Percentiles rank a stretch among this genome's conserved stretches.
Conservation (phyloP, 345 rosid species). For the Boechera divaricarpa region DNA sequence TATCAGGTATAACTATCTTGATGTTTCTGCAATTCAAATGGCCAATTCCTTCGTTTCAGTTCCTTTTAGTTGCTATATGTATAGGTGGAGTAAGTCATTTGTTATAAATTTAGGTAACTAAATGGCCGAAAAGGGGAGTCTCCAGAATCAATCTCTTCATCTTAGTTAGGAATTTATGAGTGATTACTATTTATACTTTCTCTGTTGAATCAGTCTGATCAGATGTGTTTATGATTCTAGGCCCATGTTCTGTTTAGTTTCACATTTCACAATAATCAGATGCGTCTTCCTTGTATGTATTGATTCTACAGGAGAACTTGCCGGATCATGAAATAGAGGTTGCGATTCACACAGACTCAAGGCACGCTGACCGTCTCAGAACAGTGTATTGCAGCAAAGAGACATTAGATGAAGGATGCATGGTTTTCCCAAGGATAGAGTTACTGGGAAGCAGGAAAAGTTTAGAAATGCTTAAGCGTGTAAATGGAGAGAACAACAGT, state of each 20-base stretch:
- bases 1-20: slow-evolving; percentile 70
- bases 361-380: slow-evolving; percentile 84
- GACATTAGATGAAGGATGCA: slow-evolving; percentile 50
- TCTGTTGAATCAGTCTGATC: not conserved
- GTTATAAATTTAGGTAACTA: not conserved
- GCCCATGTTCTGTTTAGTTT: not conserved
- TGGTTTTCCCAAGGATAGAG: slow-evolving; percentile 67
- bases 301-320: slow-evolving; percentile 70
- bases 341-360: slow-evolving; percentile 86
- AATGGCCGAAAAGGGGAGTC: not conserved
- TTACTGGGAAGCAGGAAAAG: slow-evolving; percentile 79
- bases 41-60: not conserved
- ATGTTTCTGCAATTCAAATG: not conserved
- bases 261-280: slow-evolving; percentile 25
- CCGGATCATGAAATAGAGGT: slow-evolving; percentile 63
- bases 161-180: not conserved
- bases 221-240: not conserved
- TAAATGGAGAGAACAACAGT: slow-evolving; percentile 75
- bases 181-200: not conserved
- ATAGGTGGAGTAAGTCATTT: not conserved
- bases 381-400: slow-evolving; percentile 65
- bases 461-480: slow-evolving; percentile 85
- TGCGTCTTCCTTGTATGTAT: slow-evolving; percentile 14
- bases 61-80: not conserved
- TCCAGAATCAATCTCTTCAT: not conserved